These are phyloP conservation scores for Plasmodium gonderi DNA, from an alignment of 169 alveolate species.

Conservation along the genomic window DNA sequence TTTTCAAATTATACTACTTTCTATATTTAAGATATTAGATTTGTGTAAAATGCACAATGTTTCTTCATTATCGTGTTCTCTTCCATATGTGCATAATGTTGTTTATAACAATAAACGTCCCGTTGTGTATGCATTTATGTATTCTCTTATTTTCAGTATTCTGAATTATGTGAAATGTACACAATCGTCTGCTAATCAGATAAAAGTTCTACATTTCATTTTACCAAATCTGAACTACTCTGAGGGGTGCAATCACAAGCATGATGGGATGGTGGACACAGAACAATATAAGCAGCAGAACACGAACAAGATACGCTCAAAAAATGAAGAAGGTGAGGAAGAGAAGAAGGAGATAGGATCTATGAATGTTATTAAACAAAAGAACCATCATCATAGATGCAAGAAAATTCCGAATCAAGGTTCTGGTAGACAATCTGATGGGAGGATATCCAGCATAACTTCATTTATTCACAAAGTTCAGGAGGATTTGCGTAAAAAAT, in stretches of 20 bases:
- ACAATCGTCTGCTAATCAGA: not conserved
- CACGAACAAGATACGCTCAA: not conserved
- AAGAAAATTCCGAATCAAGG: not conserved
- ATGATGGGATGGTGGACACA: not conserved
- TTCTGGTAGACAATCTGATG: not conserved
- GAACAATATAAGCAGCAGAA: not conserved
- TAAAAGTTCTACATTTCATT: slow-evolving; percentile 46
- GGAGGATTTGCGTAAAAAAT: slow-evolving; percentile 5
- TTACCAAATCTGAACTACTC: slow-evolving; percentile 43
- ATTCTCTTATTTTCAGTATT: slow-evolving; percentile 26
- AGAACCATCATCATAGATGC: not conserved
- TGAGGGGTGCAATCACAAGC: not conserved
- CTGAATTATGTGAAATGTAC: slow-evolving; percentile 27
- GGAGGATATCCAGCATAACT: slow-evolving; percentile 11
- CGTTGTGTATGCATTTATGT: slow-evolving; percentile 48
- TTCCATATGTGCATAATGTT: slow-evolving; percentile 57
- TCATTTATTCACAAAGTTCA: slow-evolving; percentile 19
- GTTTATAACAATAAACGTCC: slow-evolving; percentile 60
- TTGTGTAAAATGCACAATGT: slow-evolving; percentile 32
- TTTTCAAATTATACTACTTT: slow-evolving; percentile 39
- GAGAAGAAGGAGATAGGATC: not conserved
- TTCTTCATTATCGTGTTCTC: slow-evolving; percentile 21
- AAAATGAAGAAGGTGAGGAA: not conserved
- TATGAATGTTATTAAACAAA: not conserved
- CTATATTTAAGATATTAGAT: slow-evolving; percentile 57